Base-by-base conservation (phyloP, 805 yeast species). In the Lachancea nothofagi region DNA sequence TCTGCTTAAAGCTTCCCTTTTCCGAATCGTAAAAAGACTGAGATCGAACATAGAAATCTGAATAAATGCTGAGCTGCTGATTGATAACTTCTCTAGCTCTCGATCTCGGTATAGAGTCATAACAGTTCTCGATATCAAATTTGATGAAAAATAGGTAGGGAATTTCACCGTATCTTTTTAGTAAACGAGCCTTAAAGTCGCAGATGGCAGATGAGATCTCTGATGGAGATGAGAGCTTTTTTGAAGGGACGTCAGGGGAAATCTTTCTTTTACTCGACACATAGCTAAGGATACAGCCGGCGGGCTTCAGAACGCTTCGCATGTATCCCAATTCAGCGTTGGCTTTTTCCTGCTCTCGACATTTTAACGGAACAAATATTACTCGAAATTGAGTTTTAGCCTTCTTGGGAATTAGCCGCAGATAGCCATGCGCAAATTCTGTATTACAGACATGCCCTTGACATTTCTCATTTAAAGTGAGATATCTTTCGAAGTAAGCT, bases 101-200 rank as follows among this genome's bases (percentile, higher is more conserved):
- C 0, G 51, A 47, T 33, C 72, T 74, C 12, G 83, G 78, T 13
- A 88, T 64, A 2, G 78, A 73, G 51, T 90, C 97, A 56, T 77
- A 89, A 41, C 96, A 87, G 3, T 79, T 71, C 40, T 70, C 71
- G 46, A 84, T 77, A 56, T 89, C 97, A 57, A 86, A 83, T 48
- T 83, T 85, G 19, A 83, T 65, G 12, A 73, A 73, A 51, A 66
- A 73, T 0, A 79, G 46, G 1, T 47, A 36, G 0, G 76, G 76
- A 3, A 70, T 12, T 2, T 32, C 9, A 2, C 36, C 30, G 28
- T 41, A 38, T 7, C 45, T 40, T 3, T 38, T 22, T 1, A 51
- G 5, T 0, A 69, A 46, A 0, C 23, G 21, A 2, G 38, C 31
- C 38, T 68, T 73, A 49, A 67, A 83, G 0, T 48, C 26, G 5